Conservation (phyloP, 2,329 filamentous ascomycete genomes). For the Clonostachys sp. region DNA sequence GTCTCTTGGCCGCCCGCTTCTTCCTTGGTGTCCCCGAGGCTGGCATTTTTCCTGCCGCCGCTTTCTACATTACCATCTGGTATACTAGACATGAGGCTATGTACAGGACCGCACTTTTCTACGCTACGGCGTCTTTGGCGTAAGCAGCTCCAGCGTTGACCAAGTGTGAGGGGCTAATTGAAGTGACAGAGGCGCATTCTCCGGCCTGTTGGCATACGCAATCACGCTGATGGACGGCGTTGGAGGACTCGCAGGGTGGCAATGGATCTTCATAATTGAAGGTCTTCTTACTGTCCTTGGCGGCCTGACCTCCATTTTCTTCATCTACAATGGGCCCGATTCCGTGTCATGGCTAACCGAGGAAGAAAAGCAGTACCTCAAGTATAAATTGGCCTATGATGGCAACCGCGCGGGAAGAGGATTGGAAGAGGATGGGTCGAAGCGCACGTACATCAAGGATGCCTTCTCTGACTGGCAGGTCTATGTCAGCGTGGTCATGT, state of each 20-base stretch:
- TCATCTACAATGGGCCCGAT: conserved; percentile 30
- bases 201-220: conserved; percentile 67
- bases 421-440: conserved; percentile 1
- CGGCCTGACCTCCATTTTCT: conserved; percentile 58
- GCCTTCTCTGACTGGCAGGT: conserved; percentile 6
- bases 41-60: conserved; percentile 19
- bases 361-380: background rate
- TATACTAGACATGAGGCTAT: conserved; percentile 11
- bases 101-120: background rate
- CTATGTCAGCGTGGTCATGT: conserved; percentile 4
- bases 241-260: conserved; percentile 61
- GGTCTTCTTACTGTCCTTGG: conserved; percentile 62
- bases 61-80: conserved; percentile 23
- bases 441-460: conserved; percentile 3
- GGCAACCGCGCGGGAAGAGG: conserved; percentile 3
- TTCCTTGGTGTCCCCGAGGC: conserved; percentile 23
- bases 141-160: background rate
- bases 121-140: conserved; percentile 1
- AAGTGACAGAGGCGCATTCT: conserved; percentile 33
- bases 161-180: background rate
- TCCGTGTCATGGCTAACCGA: conserved; percentile 1
- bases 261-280: conserved; percentile 61
- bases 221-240: conserved; percentile 68
- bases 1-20: conserved; percentile 21
- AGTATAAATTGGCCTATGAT: conserved; percentile 7